phyloP scores from a whole-genome alignment of 345 rosid species.

The Citrus cavaleriei region DNA sequence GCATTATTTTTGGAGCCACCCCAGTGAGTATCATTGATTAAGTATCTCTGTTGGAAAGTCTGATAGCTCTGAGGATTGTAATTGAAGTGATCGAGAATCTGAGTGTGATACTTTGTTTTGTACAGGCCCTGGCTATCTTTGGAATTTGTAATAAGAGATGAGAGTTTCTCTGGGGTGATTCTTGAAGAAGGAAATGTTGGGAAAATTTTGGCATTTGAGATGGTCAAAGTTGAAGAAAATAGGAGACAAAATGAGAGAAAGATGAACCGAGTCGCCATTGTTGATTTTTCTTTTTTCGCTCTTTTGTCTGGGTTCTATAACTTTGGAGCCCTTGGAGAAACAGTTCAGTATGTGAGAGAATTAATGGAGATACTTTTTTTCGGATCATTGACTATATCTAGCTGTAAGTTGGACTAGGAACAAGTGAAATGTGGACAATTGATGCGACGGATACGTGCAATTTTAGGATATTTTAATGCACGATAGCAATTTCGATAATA shows the following conservation, averaged over 20 bases:
- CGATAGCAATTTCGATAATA: not conserved
- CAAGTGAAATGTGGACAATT: not conserved
- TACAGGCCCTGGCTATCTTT: constrained; percentile 11
- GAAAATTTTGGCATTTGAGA: constrained; percentile 9
- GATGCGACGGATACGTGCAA: not conserved
- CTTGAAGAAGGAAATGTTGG: constrained; percentile 33
- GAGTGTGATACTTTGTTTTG: constrained; percentile 46
- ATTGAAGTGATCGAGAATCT: constrained; percentile 59
- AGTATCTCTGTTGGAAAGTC: constrained; percentile 47
- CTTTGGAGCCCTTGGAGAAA: no score
- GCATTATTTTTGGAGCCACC: constrained; percentile 39
- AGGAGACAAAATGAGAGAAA: constrained; percentile 9
- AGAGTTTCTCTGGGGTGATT: constrained; percentile 18
- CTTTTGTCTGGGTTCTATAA: not conserved
- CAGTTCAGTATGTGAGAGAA: not conserved
- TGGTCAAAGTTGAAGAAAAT: not conserved
- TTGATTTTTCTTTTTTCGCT: not conserved
- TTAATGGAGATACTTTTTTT: not conserved
- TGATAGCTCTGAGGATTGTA: constrained; percentile 49
- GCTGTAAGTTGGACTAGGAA: not conserved
- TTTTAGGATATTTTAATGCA: not conserved
- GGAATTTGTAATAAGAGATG: not conserved
- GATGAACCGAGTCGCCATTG: constrained; percentile 4
- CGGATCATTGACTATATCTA: not conserved
- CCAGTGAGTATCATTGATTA: constrained; percentile 45